Conservation (phyloP, 768 basidiomycete species). For the Amanita brunnescens region DNA sequence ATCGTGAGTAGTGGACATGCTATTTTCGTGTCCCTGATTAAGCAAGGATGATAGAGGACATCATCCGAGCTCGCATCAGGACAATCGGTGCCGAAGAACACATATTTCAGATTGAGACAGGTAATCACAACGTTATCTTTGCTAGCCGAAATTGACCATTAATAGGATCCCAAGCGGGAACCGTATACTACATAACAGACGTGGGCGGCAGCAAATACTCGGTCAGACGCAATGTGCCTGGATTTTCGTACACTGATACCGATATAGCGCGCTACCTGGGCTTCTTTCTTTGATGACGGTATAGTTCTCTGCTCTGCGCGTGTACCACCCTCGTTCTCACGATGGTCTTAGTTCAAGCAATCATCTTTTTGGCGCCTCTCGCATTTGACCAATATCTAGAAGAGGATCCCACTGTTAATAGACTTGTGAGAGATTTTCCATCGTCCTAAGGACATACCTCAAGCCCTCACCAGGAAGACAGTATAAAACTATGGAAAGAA, state of each 20-base stretch:
- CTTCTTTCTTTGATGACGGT: conserved; percentile 72
- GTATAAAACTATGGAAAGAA: conserved; percentile 62
- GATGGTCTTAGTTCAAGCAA: conserved; percentile 48
- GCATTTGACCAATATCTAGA: conserved; percentile 67
- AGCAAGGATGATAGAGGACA: conserved; percentile 39
- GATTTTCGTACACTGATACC: conserved; percentile 1
- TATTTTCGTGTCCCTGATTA: background rate
- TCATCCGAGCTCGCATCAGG: conserved; percentile 64
- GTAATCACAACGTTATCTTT: conserved; percentile 20
- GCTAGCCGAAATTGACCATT: background rate
- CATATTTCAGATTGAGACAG: conserved; percentile 46
- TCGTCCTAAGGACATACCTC: background rate
- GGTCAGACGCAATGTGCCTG: conserved; percentile 17
- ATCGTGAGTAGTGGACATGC: conserved; percentile 31
- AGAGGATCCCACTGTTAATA: conserved; percentile 57
- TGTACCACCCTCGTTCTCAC: background rate
- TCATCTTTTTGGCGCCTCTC: conserved; percentile 77
- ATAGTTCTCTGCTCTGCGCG: background rate
- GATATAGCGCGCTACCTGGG: conserved; percentile 54
- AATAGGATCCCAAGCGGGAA: conserved; percentile 27
- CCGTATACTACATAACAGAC: conserved; percentile 62
- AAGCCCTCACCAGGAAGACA: conserved; percentile 47
- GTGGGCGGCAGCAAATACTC: conserved; percentile 57
- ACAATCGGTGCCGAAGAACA: conserved; percentile 74
- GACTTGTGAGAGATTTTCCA: conserved; percentile 34